Conservation (phyloP, 2,329 filamentous ascomycete species). For the Ceratocystis albifundus region DNA sequence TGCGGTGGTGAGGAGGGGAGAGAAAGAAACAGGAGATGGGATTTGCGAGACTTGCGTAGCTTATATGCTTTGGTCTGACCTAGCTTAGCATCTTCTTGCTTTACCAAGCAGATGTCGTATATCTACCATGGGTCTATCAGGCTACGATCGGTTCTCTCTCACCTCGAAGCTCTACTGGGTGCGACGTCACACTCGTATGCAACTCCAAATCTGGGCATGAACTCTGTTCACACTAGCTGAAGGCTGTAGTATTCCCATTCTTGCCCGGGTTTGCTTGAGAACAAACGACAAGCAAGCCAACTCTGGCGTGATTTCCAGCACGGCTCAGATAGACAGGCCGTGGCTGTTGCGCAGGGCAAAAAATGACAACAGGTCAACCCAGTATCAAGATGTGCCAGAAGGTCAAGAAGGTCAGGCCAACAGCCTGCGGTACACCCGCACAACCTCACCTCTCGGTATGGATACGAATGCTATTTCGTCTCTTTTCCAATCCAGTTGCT, state of each 20-base stretch:
- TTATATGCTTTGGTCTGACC: slow-evolving; percentile 2
- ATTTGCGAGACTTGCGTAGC: neutral
- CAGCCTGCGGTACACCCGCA: neutral
- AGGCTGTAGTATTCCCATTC: neutral
- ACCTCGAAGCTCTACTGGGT: neutral
- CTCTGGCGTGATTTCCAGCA: no score
- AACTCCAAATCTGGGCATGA: neutral
- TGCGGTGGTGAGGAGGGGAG: slow-evolving; percentile 9
- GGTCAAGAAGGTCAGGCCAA: no score
- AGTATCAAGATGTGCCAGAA: no score
- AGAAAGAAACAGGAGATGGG: neutral
- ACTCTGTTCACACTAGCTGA: no score
- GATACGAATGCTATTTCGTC: neutral
- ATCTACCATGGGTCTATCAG: neutral
- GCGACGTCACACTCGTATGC: neutral
- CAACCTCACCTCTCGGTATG: neutral
- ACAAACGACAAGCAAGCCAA: neutral
- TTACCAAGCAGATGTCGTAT: neutral
- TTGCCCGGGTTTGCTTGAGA: neutral
- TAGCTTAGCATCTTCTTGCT: no score
- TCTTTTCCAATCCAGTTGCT: neutral
- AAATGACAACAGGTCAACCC: no score
- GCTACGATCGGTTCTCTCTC: neutral
- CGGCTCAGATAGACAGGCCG: no score
- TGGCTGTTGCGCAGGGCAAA: no score